A percentile compares a stretch with the other conserved stretches of the same genome.
phyloP scores from a whole-genome alignment of 345 rosid genomes.

The Eucalyptus sideroxylon region DNA sequence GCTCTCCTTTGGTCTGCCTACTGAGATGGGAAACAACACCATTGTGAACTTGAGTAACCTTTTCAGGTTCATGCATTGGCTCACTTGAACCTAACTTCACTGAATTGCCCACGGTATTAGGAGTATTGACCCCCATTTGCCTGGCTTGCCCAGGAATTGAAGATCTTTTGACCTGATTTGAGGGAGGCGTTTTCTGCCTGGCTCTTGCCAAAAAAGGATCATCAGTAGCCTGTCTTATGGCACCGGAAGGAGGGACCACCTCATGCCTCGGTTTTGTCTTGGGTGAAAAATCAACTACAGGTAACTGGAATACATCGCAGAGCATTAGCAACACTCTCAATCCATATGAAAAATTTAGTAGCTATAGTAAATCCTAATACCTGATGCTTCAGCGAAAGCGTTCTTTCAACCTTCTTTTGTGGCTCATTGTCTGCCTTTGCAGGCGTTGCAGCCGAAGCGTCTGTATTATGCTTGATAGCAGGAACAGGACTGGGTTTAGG shows the following conservation, averaged over 20 bases:
- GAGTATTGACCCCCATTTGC: constrained; percentile 35
- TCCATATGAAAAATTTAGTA: neutral
- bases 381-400: constrained; percentile 62
- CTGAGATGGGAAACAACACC: constrained; percentile 2
- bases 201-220: constrained; percentile 41
- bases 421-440: constrained; percentile 43
- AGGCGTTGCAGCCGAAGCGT: constrained; percentile 15
- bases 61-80: constrained; percentile 22
- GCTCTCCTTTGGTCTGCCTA: constrained; percentile 16
- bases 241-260: constrained; percentile 44
- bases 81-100: constrained; percentile 19
- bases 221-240: constrained; percentile 33
- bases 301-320: constrained; percentile 35
- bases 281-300: constrained; percentile 40
- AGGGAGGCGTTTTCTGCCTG: constrained; percentile 83
- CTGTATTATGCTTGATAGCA: constrained; percentile 41
- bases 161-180: constrained; percentile 34
- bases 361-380: constrained; percentile 16
- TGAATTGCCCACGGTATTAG: constrained; percentile 15
- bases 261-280: constrained; percentile 69
- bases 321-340: neutral
- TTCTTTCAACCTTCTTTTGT: constrained; percentile 31
- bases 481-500: constrained; percentile 42
- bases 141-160: constrained; percentile 39
- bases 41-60: constrained; percentile 8